These are phyloP conservation scores for Lepidium didymum DNA, from an alignment of 345 rosid genomes.

Conservation along the genomic window DNA sequence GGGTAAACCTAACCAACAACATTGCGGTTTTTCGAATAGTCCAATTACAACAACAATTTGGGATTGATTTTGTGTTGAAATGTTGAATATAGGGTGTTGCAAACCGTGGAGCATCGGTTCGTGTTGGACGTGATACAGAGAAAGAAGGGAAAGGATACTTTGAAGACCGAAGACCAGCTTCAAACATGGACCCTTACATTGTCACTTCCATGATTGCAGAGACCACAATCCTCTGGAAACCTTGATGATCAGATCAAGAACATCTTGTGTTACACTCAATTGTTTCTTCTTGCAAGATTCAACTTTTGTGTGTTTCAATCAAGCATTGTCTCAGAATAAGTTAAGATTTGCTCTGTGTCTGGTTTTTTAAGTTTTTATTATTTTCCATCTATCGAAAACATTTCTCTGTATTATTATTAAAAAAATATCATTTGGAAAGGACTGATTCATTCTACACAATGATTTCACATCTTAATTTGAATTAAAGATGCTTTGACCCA, in stretches of 20 bases:
- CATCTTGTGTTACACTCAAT: not conserved
- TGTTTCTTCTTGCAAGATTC: constrained; percentile 1
- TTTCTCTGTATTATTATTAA: not conserved
- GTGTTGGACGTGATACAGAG: constrained; percentile 76
- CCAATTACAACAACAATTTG: too few relatives aligned
- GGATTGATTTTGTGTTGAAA: not conserved
- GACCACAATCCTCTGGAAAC: constrained; percentile 25
- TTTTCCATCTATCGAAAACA: not conserved
- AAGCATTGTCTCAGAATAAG: constrained; percentile 4
- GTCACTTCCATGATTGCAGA: too few relatives aligned
- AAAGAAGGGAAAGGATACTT: constrained; percentile 67
- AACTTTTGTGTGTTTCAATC: constrained; percentile 9
- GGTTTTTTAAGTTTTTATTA: not conserved
- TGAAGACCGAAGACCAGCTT: not conserved
- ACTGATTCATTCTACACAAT: not conserved
- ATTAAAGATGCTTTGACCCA: too few relatives aligned
- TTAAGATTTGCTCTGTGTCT: constrained; percentile 5
- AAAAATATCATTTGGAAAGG: not conserved
- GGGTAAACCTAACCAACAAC: constrained; percentile 66
- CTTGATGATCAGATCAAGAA: constrained; percentile 27
- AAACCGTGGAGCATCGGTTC: constrained; percentile 6
- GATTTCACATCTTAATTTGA: too few relatives aligned
- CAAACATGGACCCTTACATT: too few relatives aligned
- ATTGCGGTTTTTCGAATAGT: constrained; percentile 32
- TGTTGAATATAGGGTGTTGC: constrained; percentile 54